Percentiles rank a stretch among this genome's conserved stretches.
Evolutionary conservation across 2,329 filamentous ascomycete species (phyloP).

Genomic region (Fusarium ambrosium): DNA sequence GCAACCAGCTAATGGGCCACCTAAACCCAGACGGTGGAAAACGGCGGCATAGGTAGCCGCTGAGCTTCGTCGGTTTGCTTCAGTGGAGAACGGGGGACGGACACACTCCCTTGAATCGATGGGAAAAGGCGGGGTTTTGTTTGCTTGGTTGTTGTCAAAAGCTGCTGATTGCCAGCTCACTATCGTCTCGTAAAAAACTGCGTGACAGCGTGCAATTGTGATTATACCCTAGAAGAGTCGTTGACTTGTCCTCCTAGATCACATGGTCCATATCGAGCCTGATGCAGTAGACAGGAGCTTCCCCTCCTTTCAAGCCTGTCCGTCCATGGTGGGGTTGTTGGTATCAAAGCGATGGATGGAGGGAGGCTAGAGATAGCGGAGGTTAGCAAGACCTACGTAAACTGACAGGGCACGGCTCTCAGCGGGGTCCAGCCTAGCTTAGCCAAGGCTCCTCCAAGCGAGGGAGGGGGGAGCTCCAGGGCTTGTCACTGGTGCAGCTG

Average conservation of each 20-base stretch:
- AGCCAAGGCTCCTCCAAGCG: conserved; percentile 18
- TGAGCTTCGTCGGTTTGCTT: conserved; percentile 16
- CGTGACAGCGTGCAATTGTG: neutral
- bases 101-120: neutral
- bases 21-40: conserved; percentile 28
- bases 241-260: neutral
- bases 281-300: conserved; percentile 7
- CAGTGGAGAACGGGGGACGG: conserved; percentile 16
- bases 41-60: conserved; percentile 21
- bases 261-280: conserved; percentile 7
- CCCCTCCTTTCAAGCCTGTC: conserved; percentile 16
- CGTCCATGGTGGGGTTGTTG: conserved; percentile 1
- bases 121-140: neutral
- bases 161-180: conserved; percentile 1
- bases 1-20: conserved; percentile 14
- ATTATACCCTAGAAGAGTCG: neutral
- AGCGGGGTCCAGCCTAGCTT: conserved; percentile 30
- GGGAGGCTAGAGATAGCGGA: neutral
- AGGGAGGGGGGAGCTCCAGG: conserved; percentile 26
- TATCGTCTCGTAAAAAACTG: neutral
- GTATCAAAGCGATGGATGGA: neutral
- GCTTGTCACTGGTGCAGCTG: conserved; percentile 17
- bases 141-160: neutral
- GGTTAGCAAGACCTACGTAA: neutral
- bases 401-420: conserved; percentile 32